phyloP scores from a whole-genome alignment of 2,329 filamentous ascomycete genomes.

The Xylariomycetidae sp. region DNA sequence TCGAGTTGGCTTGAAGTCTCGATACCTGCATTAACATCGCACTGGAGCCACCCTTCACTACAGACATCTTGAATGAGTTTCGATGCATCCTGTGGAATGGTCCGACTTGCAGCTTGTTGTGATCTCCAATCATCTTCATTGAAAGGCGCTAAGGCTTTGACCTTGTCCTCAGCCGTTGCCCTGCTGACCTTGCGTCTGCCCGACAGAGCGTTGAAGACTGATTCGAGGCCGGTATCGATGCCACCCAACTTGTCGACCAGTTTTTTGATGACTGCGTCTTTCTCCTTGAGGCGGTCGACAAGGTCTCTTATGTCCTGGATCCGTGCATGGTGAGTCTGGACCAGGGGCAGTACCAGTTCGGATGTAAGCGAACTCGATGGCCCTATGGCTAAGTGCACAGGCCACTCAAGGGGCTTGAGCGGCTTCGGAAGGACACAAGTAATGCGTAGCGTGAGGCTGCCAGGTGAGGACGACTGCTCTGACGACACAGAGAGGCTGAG shows the following conservation, averaged over 20 bases:
- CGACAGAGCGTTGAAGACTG: constrained; percentile 45
- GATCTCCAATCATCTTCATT: constrained; percentile 33
- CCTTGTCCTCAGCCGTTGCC: constrained; percentile 37
- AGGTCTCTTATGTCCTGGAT: constrained; percentile 38
- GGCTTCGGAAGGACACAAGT: constrained; percentile 57
- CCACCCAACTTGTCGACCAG: constrained; percentile 49
- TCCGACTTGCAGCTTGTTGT: constrained; percentile 16
- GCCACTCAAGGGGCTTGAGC: constrained; percentile 60
- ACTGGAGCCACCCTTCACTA: constrained; percentile 27
- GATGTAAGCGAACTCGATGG: constrained; percentile 37
- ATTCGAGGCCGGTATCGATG: constrained; percentile 44
- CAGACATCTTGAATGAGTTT: constrained; percentile 38
- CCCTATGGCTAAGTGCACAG: constrained; percentile 47
- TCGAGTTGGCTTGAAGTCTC: constrained; percentile 32
- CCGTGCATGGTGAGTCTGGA: constrained; percentile 39
- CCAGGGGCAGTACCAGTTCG: constrained; percentile 45
- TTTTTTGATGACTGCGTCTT: constrained; percentile 45
- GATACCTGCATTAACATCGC: constrained; percentile 23
- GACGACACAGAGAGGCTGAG: constrained; percentile 39
- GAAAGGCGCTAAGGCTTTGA: constrained; percentile 48
- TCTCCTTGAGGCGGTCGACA: constrained; percentile 37
- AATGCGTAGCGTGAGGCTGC: constrained; percentile 41
- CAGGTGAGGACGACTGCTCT: constrained; percentile 23
- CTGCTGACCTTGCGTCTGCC: constrained; percentile 42
- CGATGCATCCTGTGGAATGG: constrained; percentile 25